Percentiles rank a stretch among this genome's conserved stretches.
Conservation (phyloP, 1,284 basidiomycete genomes). For the Lentinus polychrous region DNA sequence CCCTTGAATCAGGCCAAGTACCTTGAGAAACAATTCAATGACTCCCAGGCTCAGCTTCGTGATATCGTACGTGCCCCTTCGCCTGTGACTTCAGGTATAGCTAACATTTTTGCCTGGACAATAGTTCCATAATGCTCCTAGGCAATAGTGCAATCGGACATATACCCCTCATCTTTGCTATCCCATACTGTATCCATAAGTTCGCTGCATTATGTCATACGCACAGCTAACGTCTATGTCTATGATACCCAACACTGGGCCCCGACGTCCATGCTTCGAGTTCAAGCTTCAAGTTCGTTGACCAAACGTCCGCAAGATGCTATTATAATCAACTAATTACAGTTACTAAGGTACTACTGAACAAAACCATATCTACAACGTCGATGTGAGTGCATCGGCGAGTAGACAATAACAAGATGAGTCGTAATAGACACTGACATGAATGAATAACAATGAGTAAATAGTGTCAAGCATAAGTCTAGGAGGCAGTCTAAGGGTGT, state of each 20-base stretch:
- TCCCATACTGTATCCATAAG: no score
- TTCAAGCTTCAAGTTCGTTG: no score
- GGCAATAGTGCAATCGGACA: constrained; percentile 26
- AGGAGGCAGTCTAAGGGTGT: no score
- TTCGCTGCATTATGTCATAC: no score
- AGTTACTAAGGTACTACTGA: no score
- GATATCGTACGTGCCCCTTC: constrained; percentile 64
- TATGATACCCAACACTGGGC: no score
- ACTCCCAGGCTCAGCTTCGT: constrained; percentile 78
- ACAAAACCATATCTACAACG: no score
- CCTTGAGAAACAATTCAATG: constrained; percentile 86
- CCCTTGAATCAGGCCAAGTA: constrained; percentile 61
- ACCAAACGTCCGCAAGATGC: no score
- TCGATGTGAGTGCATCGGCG: not conserved
- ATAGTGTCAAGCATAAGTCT: not conserved
- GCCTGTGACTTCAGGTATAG: not conserved
- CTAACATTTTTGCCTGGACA: not conserved
- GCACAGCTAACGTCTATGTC: no score
- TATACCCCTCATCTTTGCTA: not conserved
- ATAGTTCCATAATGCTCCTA: constrained; percentile 39
- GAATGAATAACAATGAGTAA: not conserved
- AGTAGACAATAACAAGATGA: not conserved
- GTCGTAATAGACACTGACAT: not conserved
- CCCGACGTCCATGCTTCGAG: no score
- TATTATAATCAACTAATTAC: no score